Base-by-base conservation (phyloP, 371 early-diverging fungal species). In the Batkoa obscura region DNA sequence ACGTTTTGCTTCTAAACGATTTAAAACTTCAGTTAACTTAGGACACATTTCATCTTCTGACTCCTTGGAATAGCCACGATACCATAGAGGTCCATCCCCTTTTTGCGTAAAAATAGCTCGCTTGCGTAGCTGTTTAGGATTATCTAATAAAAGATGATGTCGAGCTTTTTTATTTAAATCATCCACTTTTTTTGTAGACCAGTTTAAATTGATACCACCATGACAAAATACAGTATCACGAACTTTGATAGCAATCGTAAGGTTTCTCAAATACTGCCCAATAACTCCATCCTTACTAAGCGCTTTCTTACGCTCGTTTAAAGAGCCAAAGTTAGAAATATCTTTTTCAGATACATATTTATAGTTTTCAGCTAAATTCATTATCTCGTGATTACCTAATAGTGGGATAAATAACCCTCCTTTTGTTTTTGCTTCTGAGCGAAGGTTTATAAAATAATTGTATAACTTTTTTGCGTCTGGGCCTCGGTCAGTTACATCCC, bases 401-500 rank as follows among this genome's bases (percentile, higher is more conserved):
- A 76, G 39, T 4, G 69, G 67, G 34, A 81, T 68, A 0, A 81
- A 78, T 57, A 56, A 60, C 1, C 82, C 81, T 15, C 84, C 83
- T 0, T 63, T 69, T n/a, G 55, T 58, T 3, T 55, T 59, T 1
- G 86, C 84, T 55, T 86, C 82, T 1, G 64, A 59, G 38, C 70
- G 64, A 23, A 86, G 60, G 13, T 67, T 65, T 35, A 71, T 65
- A 4, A 85, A 57, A 39, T 83, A 62, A 13, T 70, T 61, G 62
- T 83, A 85, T 1, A 85, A 61, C 15, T 61, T 63, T 34, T 83
- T 83, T 0, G 86, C 84, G 64, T 83, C 86, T 0, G 72, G 63
- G 0, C 87, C 85, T n/a, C 82, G 67, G 56, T 84, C 84, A 0
- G 81, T 72, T 2, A 84, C 71, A 63, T 86, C 84, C 1, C 86